A percentile compares a stretch with the other conserved stretches of the same genome.
These are phyloP conservation scores for Kwoniella dendrophila DNA, from an alignment of 768 basidiomycete genomes.

Conservation along the genomic window DNA sequence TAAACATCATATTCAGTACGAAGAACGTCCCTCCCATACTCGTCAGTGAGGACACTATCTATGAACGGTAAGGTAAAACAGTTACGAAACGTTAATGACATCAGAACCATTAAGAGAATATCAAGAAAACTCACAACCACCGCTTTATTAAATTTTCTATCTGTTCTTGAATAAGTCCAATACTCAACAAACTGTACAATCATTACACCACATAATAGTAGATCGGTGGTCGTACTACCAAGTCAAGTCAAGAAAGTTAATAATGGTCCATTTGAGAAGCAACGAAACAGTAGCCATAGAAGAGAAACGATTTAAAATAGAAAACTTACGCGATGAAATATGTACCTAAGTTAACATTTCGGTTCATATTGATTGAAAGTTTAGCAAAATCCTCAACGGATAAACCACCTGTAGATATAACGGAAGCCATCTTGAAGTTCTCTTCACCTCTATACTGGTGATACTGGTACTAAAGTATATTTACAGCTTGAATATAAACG, in stretches of 20 bases:
- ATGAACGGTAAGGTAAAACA: neutral
- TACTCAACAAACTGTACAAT: constrained; percentile 4
- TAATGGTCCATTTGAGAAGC: neutral
- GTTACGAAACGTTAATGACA: neutral
- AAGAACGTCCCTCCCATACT: too few relatives aligned
- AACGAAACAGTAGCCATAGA: neutral
- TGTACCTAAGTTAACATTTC: constrained; percentile 11
- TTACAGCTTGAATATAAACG: too few relatives aligned
- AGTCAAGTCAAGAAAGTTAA: neutral
- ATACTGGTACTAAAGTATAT: too few relatives aligned
- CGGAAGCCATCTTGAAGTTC: neutral
- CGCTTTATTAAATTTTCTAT: constrained; percentile 12
- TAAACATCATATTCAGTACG: too few relatives aligned
- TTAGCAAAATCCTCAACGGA: constrained; percentile 7
- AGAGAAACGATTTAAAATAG: neutral
- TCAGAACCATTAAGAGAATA: constrained; percentile 4
- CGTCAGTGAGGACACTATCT: too few relatives aligned
- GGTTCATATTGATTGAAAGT: neutral
- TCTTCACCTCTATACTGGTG: neutral
- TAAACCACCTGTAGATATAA: neutral
- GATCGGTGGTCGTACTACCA: neutral
- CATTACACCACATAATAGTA: constrained; percentile 5
- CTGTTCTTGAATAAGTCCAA: neutral
- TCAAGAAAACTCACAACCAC: constrained; percentile 4
- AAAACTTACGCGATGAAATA: constrained; percentile 16